phyloP scores from a whole-genome alignment of 2,329 filamentous ascomycete species.

The Rosellinia necatrix region DNA sequence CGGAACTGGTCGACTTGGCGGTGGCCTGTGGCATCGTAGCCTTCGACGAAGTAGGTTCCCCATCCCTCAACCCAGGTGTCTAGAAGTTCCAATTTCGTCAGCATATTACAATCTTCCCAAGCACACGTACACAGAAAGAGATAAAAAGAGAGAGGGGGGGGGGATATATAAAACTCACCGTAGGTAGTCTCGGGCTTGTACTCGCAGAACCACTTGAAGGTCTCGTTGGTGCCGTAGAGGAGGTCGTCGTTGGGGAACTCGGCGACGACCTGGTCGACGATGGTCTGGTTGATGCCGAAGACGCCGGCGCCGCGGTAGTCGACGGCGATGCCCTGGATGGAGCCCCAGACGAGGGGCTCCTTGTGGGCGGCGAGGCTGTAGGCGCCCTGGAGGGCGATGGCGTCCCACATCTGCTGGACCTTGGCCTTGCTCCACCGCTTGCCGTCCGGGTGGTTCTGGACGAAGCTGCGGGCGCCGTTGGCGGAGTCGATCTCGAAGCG shows the following conservation, averaged over 20 bases:
- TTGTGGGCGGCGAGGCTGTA: constrained; percentile 21
- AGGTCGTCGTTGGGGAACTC: constrained; percentile 25
- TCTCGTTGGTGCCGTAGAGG: constrained; percentile 27
- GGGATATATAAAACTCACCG: constrained; percentile 12
- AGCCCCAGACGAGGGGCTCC: constrained; percentile 23
- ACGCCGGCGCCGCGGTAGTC: constrained; percentile 20
- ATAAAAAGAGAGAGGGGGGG: not conserved
- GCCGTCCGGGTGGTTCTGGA: constrained; percentile 20
- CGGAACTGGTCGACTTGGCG: constrained; percentile 24
- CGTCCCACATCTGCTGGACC: constrained; percentile 26
- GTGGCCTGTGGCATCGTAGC: constrained; percentile 25
- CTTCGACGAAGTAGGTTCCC: constrained; percentile 21
- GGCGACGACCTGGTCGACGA: constrained; percentile 20
- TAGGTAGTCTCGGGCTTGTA: constrained; percentile 28
- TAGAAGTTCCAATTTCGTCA: constrained; percentile 4
- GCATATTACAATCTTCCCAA: too few species aligned
- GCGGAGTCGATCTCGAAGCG: constrained; percentile 30
- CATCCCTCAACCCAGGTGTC: constrained; percentile 26
- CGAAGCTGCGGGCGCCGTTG: constrained; percentile 21
- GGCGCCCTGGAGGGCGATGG: constrained; percentile 24
- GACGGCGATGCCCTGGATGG: constrained; percentile 21
- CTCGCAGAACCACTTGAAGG: constrained; percentile 29
- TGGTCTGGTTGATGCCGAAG: constrained; percentile 24
- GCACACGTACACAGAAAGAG: not conserved
- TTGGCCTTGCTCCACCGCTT: constrained; percentile 21